Evolutionary conservation across 306 rosid genomes (phyloP).

Genomic region (Erythrophleum fordii): DNA sequence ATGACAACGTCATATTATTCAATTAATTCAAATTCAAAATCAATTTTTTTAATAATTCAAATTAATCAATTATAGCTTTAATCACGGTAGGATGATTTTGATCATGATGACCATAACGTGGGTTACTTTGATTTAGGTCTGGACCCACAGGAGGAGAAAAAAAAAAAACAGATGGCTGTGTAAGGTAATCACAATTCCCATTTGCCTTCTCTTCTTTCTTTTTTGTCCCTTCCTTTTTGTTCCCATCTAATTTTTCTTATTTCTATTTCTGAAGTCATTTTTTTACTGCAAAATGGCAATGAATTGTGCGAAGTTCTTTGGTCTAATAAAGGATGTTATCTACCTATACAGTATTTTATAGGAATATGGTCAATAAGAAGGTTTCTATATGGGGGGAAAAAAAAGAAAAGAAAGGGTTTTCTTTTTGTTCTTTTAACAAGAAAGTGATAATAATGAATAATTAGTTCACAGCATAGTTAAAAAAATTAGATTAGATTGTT

Average conservation of each 20-base stretch:
- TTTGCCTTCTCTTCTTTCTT: slow-evolving; percentile 20
- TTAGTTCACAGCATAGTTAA: no score
- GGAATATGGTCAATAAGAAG: no score
- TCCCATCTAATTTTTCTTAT: no score
- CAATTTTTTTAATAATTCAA: neutral
- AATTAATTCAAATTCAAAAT: neutral
- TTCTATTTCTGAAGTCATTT: neutral
- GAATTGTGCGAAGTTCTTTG: neutral
- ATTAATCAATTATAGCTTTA: slow-evolving; percentile 44
- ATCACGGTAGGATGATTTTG: slow-evolving; percentile 51
- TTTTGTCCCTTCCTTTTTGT: neutral
- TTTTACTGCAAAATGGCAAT: neutral
- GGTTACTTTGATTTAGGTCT: slow-evolving; percentile 37
- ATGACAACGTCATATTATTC: neutral
- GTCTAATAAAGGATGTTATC: neutral
- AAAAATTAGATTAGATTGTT: no score
- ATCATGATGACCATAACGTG: slow-evolving; percentile 47
- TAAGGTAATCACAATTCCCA: slow-evolving; percentile 28
- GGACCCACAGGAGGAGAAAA: slow-evolving; percentile 3
- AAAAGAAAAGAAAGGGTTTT: no score
- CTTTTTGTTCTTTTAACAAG: no score
- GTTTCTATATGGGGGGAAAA: no score
- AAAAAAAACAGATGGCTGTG: slow-evolving; percentile 23
- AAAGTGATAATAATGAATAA: no score
- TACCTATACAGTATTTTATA: neutral